Base-by-base conservation (phyloP, 2,329 filamentous ascomycete species). In the Alternaria panax region DNA sequence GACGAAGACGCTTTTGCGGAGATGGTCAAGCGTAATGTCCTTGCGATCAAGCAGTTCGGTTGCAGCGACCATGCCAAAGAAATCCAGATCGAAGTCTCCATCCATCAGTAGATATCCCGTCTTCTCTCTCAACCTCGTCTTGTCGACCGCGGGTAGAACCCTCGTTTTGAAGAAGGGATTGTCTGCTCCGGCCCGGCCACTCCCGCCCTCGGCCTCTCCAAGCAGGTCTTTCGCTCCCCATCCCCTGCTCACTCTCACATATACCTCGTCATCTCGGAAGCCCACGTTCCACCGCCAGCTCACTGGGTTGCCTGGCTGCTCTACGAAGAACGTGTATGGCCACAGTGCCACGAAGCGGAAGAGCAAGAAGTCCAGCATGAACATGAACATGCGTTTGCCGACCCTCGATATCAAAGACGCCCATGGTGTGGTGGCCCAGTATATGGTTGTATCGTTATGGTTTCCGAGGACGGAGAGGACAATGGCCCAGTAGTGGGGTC, bases 41-140 rank as follows among this genome's bases (percentile, higher is more conserved):
- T 87, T 88, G 66, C 83, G 82, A 65, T 92, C 89, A 1, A 93
- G 85, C 65, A 96, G 78, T 32, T 80, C 80, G 45, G 92, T 90
- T 4, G 92, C 92, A 62, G 85, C 80, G 12, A 92, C 81, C 92
- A 97, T 97, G 20, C 85, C 85, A 46, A 84, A 84, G 85, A 93
- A 97, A 75, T 97, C 93, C 60, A 97, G 81, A 76, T 96, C 91
- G 90, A 92, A 98, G 62, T 92, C 86, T 62, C 85, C 86, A 74
- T 93, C 91, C 83, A 96, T 91, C 67, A 95, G 88, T 64, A 96
- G 80, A 74, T 96, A 96, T 20, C 92, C 93, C 28, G 93, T 97
- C 84, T 96, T 97, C 68, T 88, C 84, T 67, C 85, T 82, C 69
- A 94, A 82, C 52, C 88, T 83, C 69, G 87, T 80, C 22, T 88